Conservation (phyloP, 305 asterid species). For the Striga hermonthica region DNA sequence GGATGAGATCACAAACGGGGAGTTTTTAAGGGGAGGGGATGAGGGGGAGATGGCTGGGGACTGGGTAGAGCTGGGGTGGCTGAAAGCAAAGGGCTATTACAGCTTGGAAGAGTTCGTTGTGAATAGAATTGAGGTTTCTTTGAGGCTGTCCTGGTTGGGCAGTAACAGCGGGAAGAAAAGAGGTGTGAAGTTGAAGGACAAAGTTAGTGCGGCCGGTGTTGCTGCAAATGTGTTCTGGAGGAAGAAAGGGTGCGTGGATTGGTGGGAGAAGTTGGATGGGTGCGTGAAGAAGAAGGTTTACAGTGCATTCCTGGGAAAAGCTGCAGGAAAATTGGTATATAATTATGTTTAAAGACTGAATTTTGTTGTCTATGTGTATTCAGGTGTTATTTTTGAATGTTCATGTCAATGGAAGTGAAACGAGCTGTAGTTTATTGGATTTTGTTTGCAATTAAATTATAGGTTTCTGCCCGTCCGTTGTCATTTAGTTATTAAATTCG, state of each 20-base stretch:
- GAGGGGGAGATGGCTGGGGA: slow-evolving; percentile 63
- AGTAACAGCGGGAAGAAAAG: slow-evolving; percentile 67
- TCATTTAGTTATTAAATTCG: slow-evolving; percentile 12
- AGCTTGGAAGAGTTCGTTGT: slow-evolving; percentile 73
- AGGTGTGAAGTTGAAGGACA: slow-evolving; percentile 73
- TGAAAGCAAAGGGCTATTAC: slow-evolving; percentile 83
- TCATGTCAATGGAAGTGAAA: slow-evolving; percentile 16
- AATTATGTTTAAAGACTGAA: slow-evolving; percentile 7
- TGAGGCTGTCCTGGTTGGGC: slow-evolving; percentile 86
- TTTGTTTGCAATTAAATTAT: slow-evolving; percentile 18
- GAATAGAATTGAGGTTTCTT: slow-evolving; percentile 76
- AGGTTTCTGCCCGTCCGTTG: slow-evolving; percentile 18
- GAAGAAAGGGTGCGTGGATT: slow-evolving; percentile 94
- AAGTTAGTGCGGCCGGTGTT: slow-evolving; percentile 56
- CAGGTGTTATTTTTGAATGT: slow-evolving; percentile 22
- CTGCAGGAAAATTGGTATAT: slow-evolving; percentile 73
- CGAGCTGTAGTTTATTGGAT: slow-evolving; percentile 14
- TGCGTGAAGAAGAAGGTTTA: slow-evolving; percentile 57
- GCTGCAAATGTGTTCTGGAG: slow-evolving; percentile 85
- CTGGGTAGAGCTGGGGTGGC: slow-evolving; percentile 92
- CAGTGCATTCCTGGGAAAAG: slow-evolving; percentile 59
- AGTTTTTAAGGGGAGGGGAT: slow-evolving; percentile 78
- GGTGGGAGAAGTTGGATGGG: slow-evolving; percentile 90
- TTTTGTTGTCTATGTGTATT: slow-evolving; percentile 11
- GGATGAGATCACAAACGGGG: slow-evolving; percentile 67